Conservation (phyloP, 1,139 yeast genomes). For the Oligophagozyma castellii region DNA sequence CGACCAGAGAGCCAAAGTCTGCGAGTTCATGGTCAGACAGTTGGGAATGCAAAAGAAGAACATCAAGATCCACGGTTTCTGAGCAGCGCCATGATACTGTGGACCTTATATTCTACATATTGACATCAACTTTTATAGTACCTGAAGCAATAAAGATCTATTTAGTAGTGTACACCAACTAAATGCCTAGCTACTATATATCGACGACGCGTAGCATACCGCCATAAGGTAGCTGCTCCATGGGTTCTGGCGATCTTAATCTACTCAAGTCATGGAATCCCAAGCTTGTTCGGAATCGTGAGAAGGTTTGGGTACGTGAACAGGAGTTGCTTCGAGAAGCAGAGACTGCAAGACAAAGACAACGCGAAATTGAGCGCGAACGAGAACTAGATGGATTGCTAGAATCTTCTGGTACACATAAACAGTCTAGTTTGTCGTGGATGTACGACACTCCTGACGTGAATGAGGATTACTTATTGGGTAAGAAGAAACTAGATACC, state of each 20-base stretch:
- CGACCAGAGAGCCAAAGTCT: constrained; percentile 93
- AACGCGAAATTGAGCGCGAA: constrained; percentile 51
- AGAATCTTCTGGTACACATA: constrained; percentile 35
- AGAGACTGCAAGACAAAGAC: constrained; percentile 48
- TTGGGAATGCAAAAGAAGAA: constrained; percentile 88
- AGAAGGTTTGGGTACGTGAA: constrained; percentile 74
- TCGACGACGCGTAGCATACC: no score
- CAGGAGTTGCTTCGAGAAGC: constrained; percentile 65
- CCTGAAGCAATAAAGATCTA: no score
- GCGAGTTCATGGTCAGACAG: constrained; percentile 81
- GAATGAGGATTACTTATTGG: constrained; percentile 36
- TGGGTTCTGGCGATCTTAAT: constrained; percentile 72
- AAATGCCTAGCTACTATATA: no score
- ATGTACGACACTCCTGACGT: constrained; percentile 47
- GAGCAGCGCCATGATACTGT: constrained; percentile 12
- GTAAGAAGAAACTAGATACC: constrained; percentile 34
- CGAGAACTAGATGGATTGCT: constrained; percentile 45
- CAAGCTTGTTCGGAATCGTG: constrained; percentile 69
- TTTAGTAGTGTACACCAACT: no score
- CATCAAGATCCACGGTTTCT: constrained; percentile 97
- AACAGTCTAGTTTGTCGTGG: constrained; percentile 55
- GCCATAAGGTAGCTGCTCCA: constrained; percentile 8
- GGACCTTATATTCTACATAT: no score
- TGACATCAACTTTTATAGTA: no score
- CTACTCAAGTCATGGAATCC: constrained; percentile 96